A percentile compares a stretch with the other conserved stretches of the same genome.
These are phyloP conservation scores for Trichoderma sp. DNA, from an alignment of 2,329 filamentous ascomycete species.

Conservation along the genomic window DNA sequence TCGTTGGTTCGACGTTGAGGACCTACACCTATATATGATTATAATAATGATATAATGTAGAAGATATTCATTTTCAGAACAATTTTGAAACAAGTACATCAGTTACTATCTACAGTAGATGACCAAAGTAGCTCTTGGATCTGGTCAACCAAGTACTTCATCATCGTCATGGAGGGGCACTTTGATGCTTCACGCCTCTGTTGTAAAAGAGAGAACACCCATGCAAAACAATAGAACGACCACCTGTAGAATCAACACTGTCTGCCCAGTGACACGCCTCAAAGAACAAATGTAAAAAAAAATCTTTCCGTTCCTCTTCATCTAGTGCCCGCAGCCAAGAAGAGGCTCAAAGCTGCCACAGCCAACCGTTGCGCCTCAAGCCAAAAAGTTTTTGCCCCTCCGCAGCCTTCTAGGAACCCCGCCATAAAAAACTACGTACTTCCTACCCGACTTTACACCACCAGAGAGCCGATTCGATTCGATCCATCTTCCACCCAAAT, in stretches of 20 bases:
- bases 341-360: not conserved
- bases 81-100: no score
- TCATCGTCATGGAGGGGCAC: no score
- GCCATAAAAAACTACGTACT: constrained; percentile 21
- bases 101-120: no score
- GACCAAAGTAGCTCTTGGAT: no score
- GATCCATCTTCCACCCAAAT: constrained; percentile 6
- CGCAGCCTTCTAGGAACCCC: constrained; percentile 1
- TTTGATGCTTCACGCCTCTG: no score
- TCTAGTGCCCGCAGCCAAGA: not conserved
- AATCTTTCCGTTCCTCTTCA: not conserved
- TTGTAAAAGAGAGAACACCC: no score
- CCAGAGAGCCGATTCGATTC: not conserved
- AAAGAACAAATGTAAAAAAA: not conserved
- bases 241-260: not conserved
- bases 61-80: no score
- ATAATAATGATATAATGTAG: no score
- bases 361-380: not conserved
- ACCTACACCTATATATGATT: no score
- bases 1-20: no score
- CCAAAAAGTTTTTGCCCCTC: constrained; percentile 23
- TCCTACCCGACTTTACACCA: not conserved
- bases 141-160: no score
- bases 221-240: not conserved
- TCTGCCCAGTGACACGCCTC: no score